Conservation (phyloP, 352 stramenopile genomes). For the Phytopythium sindhum region DNA sequence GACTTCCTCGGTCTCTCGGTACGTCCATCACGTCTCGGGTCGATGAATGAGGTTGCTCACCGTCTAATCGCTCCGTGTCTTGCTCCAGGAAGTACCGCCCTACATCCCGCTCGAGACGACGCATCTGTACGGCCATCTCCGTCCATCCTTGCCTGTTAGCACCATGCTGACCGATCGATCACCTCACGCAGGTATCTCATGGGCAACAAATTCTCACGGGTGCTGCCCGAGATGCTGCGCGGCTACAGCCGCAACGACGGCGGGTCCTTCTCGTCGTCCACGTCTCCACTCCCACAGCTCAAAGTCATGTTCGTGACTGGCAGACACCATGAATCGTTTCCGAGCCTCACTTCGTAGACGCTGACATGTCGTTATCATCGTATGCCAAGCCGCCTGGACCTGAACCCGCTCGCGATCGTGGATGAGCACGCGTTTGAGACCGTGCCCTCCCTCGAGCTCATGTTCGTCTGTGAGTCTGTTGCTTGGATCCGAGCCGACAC, state of each 20-base stretch:
- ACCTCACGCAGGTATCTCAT: conserved; percentile 40
- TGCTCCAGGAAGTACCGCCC: conserved; percentile 37
- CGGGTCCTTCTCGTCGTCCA: conserved; percentile 40
- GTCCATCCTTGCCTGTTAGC: conserved; percentile 6
- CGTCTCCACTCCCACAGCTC: conserved; percentile 47
- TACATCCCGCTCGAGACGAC: conserved; percentile 72
- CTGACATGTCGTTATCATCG: not conserved
- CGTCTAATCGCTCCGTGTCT: not conserved
- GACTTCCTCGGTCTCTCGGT: conserved; percentile 69
- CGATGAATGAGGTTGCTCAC: not conserved
- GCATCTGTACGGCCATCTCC: conserved; percentile 45
- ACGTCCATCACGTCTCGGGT: not conserved
- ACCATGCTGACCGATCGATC: conserved; percentile 8
- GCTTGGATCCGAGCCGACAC: not conserved
- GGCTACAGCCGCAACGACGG: conserved; percentile 54
- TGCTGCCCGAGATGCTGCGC: conserved; percentile 64
- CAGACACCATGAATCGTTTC: not conserved
- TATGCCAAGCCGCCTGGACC: conserved; percentile 51
- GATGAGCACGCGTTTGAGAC: conserved; percentile 68
- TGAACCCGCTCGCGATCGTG: conserved; percentile 70
- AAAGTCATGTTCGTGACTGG: conserved; percentile 55
- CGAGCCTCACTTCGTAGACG: not conserved
- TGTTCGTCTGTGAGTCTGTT: conserved; percentile 28
- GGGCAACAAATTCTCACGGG: conserved; percentile 66
- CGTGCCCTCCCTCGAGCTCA: conserved; percentile 55